Evolutionary conservation across 805 yeast genomes (phyloP).

Genomic region (Isabelozyma heimii): DNA sequence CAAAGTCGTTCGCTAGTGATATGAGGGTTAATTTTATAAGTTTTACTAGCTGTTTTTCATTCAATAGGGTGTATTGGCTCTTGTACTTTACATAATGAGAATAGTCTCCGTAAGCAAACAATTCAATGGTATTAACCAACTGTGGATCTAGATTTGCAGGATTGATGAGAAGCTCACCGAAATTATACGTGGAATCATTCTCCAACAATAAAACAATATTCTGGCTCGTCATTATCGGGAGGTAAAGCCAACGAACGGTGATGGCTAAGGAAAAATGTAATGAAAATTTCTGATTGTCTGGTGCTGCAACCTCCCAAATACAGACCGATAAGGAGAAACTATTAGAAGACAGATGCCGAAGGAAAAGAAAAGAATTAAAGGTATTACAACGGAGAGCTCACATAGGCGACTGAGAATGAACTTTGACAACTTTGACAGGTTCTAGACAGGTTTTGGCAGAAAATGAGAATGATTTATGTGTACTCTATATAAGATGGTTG

Average conservation of each 20-base stretch:
- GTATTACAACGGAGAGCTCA: no score
- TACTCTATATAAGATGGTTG: no score
- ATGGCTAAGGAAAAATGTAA: not conserved
- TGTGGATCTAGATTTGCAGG: not conserved
- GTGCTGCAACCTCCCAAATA: not conserved
- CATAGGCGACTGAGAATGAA: no score
- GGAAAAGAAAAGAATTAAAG: no score
- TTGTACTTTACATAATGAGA: constrained; percentile 19
- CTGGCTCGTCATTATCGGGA: not conserved
- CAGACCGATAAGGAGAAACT: no score
- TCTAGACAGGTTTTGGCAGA: no score
- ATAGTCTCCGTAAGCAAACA: constrained; percentile 37
- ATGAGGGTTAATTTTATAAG: constrained; percentile 27
- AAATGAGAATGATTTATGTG: no score
- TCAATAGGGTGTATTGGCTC: constrained; percentile 11
- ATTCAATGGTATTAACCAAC: constrained; percentile 28
- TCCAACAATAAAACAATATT: not conserved
- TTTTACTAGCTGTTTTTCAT: constrained; percentile 13
- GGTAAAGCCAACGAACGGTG: not conserved
- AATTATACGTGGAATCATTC: not conserved
- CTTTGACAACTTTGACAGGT: no score
- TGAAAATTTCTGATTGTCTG: not conserved
- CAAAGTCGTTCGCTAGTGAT: constrained; percentile 18
- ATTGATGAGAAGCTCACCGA: not conserved
- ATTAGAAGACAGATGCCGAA: no score